Base-by-base conservation (phyloP, 2,329 filamentous ascomycete species). In the Neonectria hederae region DNA sequence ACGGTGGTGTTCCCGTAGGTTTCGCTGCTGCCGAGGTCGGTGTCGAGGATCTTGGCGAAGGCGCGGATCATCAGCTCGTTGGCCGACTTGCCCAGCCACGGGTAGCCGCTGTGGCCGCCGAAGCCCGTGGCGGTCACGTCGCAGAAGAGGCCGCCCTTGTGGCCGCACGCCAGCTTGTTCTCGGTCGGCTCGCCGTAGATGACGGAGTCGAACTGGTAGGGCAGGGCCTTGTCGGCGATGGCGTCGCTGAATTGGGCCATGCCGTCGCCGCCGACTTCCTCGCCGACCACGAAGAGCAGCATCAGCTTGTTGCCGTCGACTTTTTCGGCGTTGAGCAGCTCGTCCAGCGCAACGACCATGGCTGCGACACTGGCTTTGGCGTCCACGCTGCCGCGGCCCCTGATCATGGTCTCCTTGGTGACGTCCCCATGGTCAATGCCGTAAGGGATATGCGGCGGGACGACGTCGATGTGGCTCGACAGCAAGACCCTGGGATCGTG, bases 171-270 rank as follows among this genome's bases (percentile, higher is more conserved):
- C 21, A 98, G 89, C 78, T 92, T 93, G 70, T 90, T 87, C 74
- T 97, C 93, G 0, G 96, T 99, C 0, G 95, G 95, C 77, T 99
- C 96, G 43, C 96, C 95, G 74, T 97, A 98, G 73, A 96, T 91
- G 72, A 93, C 89, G 4, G 93, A 88, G 35, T 90, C 85, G 22
- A 89, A 83, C 2, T 69, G 65, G 4, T 77, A 76, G 17, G 74
- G 79, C 19, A 78, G 75, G 30, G 78, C 72, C 46, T 78, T 72
- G 6, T 73, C 58, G 14, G 71, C 65, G 1, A 80, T 63, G 0
- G 75, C 77, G 5, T 79, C 72, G 22, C 82, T 85, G 64, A 89
- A 88, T 51, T 75, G 65, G 30, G 76, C 76, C 95, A 98, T 98
- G 9, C 95, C 95, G 66, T 91, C 90, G 10, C 95, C 95, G 4